Base-by-base conservation (phyloP, 352 stramenopile genomes). In the Phytopythium cucurbitacearum region DNA sequence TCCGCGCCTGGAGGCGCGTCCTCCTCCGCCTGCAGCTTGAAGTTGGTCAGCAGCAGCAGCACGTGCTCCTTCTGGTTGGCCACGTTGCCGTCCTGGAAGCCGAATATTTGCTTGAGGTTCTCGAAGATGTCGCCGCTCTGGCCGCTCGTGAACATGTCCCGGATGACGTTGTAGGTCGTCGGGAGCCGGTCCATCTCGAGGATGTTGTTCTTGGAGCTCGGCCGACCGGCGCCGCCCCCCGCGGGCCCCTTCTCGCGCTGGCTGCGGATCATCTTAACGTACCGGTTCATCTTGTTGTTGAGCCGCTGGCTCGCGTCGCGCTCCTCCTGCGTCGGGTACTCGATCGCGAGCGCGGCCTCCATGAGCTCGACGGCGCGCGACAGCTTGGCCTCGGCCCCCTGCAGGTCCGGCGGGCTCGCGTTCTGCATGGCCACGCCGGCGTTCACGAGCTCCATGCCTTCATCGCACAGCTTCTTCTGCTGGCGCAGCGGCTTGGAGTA, bases 71-170 rank as follows among this genome's bases (percentile, higher is more conserved):
- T 78, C 59, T 91, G 81, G 60, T 90, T 91, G 44, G 70, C 64
- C 10, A 82, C 72, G 66, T 88, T 96, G 40, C 75, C 48, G 32
- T 96, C 85, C 71, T 99, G 95, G 67, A 99, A 99, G 3, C 95
- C 96, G 64, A 98, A 98, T 40, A 96, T 97, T 57, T 89, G 90
- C 46, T 96, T 96, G 15, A 98, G 58, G 46, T 94, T 91, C 58
- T 98, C 94, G 60, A 96, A 98, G 44, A 93, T 78, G 49, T 93
- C 70, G 47, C 47, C 47, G 47, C 47, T 51, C 80, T 81, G 38
- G 73, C 48, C 12, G 56, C 66, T 80, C 47, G 60, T 76, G 36
- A 92, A 40, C 11, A 89, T 42, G 34, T 87, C 59, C 11, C 76
- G 8, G 5, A 89, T 62, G 5, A 66, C 71, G 48, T 87, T 88